These are phyloP conservation scores for Stagonosporopsis cucurbitacearum DNA, from an alignment of 2,329 filamentous ascomycete genomes.

Conservation along the genomic window DNA sequence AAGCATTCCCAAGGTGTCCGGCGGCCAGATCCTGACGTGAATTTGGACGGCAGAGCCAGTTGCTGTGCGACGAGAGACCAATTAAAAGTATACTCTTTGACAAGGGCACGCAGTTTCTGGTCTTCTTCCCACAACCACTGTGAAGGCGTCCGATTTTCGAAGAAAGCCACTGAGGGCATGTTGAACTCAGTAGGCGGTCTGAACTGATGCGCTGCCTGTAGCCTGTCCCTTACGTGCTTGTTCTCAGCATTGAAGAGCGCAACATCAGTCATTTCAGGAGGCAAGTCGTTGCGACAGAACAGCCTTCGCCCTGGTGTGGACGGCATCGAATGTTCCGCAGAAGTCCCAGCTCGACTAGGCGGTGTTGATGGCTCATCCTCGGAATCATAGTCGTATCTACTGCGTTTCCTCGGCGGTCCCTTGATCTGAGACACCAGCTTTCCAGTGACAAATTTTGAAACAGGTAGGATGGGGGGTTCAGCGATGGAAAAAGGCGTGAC, in stretches of 20 bases:
- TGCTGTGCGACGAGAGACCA: slow-evolving; percentile 93
- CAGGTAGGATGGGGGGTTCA: slow-evolving; percentile 70
- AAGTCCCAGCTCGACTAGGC: slow-evolving; percentile 47
- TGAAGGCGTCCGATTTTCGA: slow-evolving; percentile 83
- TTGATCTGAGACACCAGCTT: slow-evolving; percentile 74
- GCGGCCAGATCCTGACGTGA: slow-evolving; percentile 84
- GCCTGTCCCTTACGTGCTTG: slow-evolving; percentile 84
- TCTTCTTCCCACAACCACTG: slow-evolving; percentile 93
- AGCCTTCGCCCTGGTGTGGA: slow-evolving; percentile 48
- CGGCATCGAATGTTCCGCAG: slow-evolving; percentile 53
- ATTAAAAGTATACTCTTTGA: slow-evolving; percentile 94
- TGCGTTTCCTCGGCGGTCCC: slow-evolving; percentile 74
- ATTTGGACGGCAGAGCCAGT: slow-evolving; percentile 74
- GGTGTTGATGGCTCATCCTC: slow-evolving; percentile 63
- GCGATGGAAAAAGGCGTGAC: slow-evolving; percentile 42
- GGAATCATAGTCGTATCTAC: slow-evolving; percentile 80
- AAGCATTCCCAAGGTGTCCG: slow-evolving; percentile 99
- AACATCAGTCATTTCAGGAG: slow-evolving; percentile 75
- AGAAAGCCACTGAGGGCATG: slow-evolving; percentile 91
- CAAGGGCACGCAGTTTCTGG: slow-evolving; percentile 82
- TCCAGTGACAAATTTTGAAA: slow-evolving; percentile 86
- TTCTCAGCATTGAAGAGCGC: slow-evolving; percentile 90
- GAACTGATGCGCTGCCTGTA: slow-evolving; percentile 92
- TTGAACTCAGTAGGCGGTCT: slow-evolving; percentile 87
- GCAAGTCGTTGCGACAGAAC: slow-evolving; percentile 58